A percentile compares a stretch with the other conserved stretches of the same genome.
Evolutionary conservation across 495 filamentous ascomycete species (phyloP).

Genomic region (Opeltia flavorubescens): DNA sequence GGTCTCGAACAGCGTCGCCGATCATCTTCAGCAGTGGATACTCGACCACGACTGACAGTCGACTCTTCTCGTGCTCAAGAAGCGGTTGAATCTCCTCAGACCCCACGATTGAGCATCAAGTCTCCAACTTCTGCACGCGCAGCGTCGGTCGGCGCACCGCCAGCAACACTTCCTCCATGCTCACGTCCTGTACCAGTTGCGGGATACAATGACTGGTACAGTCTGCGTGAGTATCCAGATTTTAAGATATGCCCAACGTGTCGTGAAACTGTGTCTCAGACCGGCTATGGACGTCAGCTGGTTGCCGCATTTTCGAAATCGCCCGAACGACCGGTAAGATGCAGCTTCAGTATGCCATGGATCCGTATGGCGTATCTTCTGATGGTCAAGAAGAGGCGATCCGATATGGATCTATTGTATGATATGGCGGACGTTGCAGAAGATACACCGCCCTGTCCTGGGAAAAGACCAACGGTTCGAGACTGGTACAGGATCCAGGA

Average conservation of each 20-base stretch:
- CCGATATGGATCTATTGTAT: slow-evolving; percentile 40
- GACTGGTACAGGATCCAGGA: slow-evolving; percentile 49
- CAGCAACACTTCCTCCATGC: slow-evolving; percentile 33
- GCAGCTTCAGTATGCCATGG: slow-evolving; percentile 51
- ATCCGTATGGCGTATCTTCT: slow-evolving; percentile 53
- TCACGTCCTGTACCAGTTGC: slow-evolving; percentile 33
- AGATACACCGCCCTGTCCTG: slow-evolving; percentile 34
- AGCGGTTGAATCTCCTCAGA: background rate
- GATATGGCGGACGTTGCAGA: slow-evolving; percentile 31
- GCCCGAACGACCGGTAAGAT: slow-evolving; percentile 29
- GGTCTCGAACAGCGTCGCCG: slow-evolving; percentile 6
- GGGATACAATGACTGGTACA: slow-evolving; percentile 52
- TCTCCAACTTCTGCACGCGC: slow-evolving; percentile 4
- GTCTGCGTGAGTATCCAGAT: slow-evolving; percentile 36
- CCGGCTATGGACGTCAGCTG: slow-evolving; percentile 38
- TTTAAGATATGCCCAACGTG: slow-evolving; percentile 55
- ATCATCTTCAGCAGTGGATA: slow-evolving; percentile 7
- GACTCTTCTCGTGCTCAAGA: slow-evolving; percentile 1
- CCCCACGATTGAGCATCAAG: background rate
- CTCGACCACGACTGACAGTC: slow-evolving; percentile 7
- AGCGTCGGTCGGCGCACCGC: slow-evolving; percentile 3
- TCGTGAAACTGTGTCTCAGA: slow-evolving; percentile 38
- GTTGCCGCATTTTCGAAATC: slow-evolving; percentile 29
- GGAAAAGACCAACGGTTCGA: slow-evolving; percentile 29
- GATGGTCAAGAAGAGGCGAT: slow-evolving; percentile 39